Percentiles rank a stretch among this genome's conserved stretches.
These are phyloP conservation scores for Rhizopus sp. DNA, from an alignment of 371 early-diverging fungal species.

Conservation along the genomic window DNA sequence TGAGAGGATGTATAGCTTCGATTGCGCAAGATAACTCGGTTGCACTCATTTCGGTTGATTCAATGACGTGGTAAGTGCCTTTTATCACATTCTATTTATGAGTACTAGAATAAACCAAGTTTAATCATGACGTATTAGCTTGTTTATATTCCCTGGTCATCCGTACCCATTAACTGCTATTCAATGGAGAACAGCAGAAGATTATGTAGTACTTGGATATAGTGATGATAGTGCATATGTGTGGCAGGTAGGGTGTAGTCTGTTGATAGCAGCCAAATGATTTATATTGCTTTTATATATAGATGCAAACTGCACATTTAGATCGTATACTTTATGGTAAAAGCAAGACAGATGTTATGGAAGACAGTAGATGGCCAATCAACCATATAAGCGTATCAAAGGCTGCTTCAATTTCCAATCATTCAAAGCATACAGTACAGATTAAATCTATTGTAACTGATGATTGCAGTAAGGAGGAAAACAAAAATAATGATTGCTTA, in stretches of 20 bases:
- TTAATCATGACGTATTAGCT: slow-evolving; percentile 28
- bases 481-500: not conserved
- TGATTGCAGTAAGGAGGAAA: slow-evolving; percentile 23
- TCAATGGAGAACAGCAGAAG: slow-evolving; percentile 73
- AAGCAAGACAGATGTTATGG: slow-evolving; percentile 56
- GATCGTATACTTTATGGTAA: slow-evolving; percentile 68
- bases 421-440: slow-evolving; percentile 29
- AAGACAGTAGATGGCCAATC: slow-evolving; percentile 57
- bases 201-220: slow-evolving; percentile 68
- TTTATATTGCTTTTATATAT: not conserved
- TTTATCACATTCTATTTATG: not conserved
- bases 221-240: slow-evolving; percentile 66
- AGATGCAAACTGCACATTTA: slow-evolving; percentile 78
- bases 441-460: slow-evolving; percentile 30
- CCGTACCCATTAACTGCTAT: slow-evolving; percentile 54
- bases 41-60: slow-evolving; percentile 74
- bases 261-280: not conserved
- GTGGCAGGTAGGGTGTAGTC: slow-evolving; percentile 66
- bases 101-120: not conserved
- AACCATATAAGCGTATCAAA: slow-evolving; percentile 34
- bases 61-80: slow-evolving; percentile 63
- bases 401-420: slow-evolving; percentile 2
- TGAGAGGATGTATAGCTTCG: slow-evolving; percentile 66
- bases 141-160: slow-evolving; percentile 66
- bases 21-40: slow-evolving; percentile 71